Evolutionary conservation across 1,139 yeast genomes (phyloP).

Genomic region (Scheffersomyces lignicola): DNA sequence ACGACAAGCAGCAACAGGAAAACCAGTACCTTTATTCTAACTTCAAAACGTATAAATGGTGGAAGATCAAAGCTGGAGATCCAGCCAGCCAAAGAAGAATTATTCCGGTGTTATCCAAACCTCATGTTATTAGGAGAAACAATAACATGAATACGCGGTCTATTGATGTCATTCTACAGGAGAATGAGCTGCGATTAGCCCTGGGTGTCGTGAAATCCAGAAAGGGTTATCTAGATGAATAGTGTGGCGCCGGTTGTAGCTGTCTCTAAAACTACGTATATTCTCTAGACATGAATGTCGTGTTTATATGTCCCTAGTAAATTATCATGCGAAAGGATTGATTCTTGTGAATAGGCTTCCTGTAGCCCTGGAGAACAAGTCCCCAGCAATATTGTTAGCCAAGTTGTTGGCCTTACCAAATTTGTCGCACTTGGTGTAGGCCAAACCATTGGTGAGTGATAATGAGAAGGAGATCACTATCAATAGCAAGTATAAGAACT

Average conservation of each 20-base stretch:
- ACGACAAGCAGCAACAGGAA: background rate
- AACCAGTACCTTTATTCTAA: background rate
- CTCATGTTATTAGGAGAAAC: conserved; percentile 2
- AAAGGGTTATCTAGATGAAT: conserved; percentile 1
- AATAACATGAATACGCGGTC: background rate
- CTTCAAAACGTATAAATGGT: conserved; percentile 1
- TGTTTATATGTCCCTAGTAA: background rate
- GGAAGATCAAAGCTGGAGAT: conserved; percentile 1
- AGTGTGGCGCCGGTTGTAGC: background rate
- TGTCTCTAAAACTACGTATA: background rate
- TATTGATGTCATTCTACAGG: background rate
- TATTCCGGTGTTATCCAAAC: conserved; percentile 1
- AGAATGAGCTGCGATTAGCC: background rate
- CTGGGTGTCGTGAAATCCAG: conserved; percentile 1
- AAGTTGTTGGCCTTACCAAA: conserved; percentile 71
- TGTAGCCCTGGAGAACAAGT: conserved; percentile 51
- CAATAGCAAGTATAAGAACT: conserved; percentile 69
- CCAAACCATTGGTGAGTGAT: conserved; percentile 80
- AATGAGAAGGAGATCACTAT: conserved; percentile 67
- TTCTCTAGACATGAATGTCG: background rate
- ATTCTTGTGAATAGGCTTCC: conserved; percentile 49
- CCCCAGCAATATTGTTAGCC: conserved; percentile 47
- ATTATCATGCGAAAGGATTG: conserved; percentile 39
- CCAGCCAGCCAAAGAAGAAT: conserved; percentile 1
- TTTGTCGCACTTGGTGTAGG: conserved; percentile 88